Base-by-base conservation (phyloP, 495 filamentous ascomycete genomes). In the Daldinia concentrica region DNA sequence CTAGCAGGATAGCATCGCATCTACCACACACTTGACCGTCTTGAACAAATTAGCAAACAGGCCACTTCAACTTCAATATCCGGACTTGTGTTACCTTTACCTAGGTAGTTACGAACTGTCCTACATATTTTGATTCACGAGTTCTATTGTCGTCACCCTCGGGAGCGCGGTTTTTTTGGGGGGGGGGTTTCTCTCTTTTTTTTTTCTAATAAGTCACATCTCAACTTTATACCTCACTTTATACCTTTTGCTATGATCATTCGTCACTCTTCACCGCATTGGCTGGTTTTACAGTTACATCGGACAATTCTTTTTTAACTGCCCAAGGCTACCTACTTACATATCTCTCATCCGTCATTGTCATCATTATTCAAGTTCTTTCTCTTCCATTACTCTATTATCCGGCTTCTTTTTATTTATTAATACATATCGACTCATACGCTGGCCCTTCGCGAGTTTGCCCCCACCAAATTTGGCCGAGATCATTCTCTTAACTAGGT, bases 401-500 rank as follows among this genome's bases (percentile, higher is more conserved):
- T 36, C 34, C 61, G 48, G 37, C 27, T 50, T 30, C 7, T 54
- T 9, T 61, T 61, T 15, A 56, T 61, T 54, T 57, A 54, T 56
- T 34, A 34, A 68, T 48, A 52, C 27, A 29, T 48, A 32, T 68
- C 70, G 27, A 68, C 64, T 60, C 12, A 26, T 59, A 59, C 37
- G 55, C 61, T 37, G 24, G 32, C 37, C 54, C 27, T 27, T 52
- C 8, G 7, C 54, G 45, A 55, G 7, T 32, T 37, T 34, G 34
- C 12, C 60, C 56, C 65, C 55, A 61, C 60, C 24, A 54, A 54
- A 32, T 58, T 57, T 68, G 66, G 62, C 60, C 64, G 51, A 62
- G 64, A 68, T 65, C 65, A 32, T 59, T 66, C 57, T 43, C 62
- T 60, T 54, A 41, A 65, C 17, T n/a, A n/a, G n/a, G n/a, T 56